Conservation (phyloP, 345 rosid species). For the Gossypium ekmanianum region DNA sequence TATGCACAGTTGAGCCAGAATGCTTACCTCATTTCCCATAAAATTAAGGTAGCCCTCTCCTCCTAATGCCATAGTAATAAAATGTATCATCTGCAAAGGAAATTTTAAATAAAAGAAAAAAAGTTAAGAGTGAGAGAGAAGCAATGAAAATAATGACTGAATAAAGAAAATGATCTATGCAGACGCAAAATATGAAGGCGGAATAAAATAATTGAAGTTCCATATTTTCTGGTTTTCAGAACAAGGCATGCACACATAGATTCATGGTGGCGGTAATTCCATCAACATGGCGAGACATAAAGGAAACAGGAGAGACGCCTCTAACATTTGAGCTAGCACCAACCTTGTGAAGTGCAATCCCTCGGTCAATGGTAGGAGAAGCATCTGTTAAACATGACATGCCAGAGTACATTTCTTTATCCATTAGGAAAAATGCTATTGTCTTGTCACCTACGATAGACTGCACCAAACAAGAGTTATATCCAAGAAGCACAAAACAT, state of each 20-base stretch:
- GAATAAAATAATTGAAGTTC: slow-evolving; percentile 5
- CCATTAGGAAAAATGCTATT: slow-evolving; percentile 65
- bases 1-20: neutral
- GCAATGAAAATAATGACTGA: slow-evolving; percentile 8
- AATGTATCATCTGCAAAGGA: slow-evolving; percentile 65
- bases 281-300: neutral
- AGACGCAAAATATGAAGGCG: slow-evolving; percentile 2
- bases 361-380: slow-evolving; percentile 55
- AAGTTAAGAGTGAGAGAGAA: neutral
- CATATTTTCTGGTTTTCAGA: neutral
- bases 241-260: neutral
- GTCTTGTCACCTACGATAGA: slow-evolving; percentile 83
- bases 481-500: slow-evolving; percentile 16
- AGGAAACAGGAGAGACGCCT: slow-evolving; percentile 4
- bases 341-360: slow-evolving; percentile 77
- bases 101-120: neutral
- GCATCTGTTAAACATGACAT: slow-evolving; percentile 64
- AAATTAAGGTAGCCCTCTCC: slow-evolving; percentile 84
- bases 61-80: slow-evolving; percentile 72
- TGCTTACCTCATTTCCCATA: slow-evolving; percentile 78
- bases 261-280: neutral
- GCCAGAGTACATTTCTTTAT: slow-evolving; percentile 66
- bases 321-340: slow-evolving; percentile 7
- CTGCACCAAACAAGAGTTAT: slow-evolving; percentile 33
- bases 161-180: neutral